These are phyloP conservation scores for Zymoseptoria brevis DNA, from an alignment of 2,329 filamentous ascomycete genomes.

Conservation along the genomic window DNA sequence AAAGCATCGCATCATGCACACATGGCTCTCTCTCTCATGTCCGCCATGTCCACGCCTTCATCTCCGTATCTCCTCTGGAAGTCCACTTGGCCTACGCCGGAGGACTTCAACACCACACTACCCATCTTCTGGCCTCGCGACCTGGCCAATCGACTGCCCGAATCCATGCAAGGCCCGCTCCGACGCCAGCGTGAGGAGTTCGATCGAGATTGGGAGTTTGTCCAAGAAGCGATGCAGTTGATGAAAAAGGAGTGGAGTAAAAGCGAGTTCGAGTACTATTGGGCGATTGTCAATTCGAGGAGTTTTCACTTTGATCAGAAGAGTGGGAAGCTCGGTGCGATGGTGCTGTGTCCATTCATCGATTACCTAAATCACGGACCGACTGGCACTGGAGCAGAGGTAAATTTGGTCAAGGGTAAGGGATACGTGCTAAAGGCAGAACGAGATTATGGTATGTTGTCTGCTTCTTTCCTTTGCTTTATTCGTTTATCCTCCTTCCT, in stretches of 20 bases:
- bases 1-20: constrained; percentile 51
- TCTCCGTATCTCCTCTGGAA: constrained; percentile 16
- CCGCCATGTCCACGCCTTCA: constrained; percentile 6
- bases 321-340: constrained; percentile 47
- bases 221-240: constrained; percentile 5
- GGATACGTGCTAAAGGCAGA: constrained; percentile 51
- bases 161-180: constrained; percentile 27
- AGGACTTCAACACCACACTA: constrained; percentile 52
- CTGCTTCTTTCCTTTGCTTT: not conserved
- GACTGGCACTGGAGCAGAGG: constrained; percentile 37
- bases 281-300: constrained; percentile 54
- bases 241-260: constrained; percentile 22
- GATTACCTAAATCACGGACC: constrained; percentile 60
- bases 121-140: constrained; percentile 47
- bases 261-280: constrained; percentile 46
- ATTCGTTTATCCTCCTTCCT: not conserved
- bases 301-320: constrained; percentile 51
- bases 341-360: constrained; percentile 63
- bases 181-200: constrained; percentile 26
- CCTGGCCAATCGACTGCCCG: constrained; percentile 35
- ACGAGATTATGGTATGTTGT: constrained; percentile 38
- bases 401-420: constrained; percentile 39
- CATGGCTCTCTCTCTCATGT: constrained; percentile 46
- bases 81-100: constrained; percentile 49
- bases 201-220: constrained; percentile 17